Base-by-base conservation (phyloP, 805 yeast species). In the Yueomyces sinensis region DNA sequence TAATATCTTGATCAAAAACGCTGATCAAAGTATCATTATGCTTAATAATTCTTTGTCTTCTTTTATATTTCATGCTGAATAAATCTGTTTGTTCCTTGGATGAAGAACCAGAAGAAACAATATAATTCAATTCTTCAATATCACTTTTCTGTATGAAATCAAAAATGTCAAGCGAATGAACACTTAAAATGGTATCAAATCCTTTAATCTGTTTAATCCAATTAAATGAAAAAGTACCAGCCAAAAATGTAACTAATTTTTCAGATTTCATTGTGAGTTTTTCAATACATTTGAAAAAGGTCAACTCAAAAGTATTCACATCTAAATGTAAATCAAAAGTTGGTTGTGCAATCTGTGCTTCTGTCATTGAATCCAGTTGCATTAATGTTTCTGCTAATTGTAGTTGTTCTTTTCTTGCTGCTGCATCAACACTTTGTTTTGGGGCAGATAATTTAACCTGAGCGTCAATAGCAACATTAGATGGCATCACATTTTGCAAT, bases 1-100 rank as follows among this genome's bases (percentile, higher is more conserved):
- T 64, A 4, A 87, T 70, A 42, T 71, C 75, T 53, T 84, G 95
- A 47, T 87, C 95, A 52, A 68, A 77, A 0, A 79, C 75, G 40
- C 74, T 84, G 33, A 79, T 74, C 13, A 44, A 41, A 25, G 63
- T 65, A 2, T 65, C 64, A 19, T 72, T 62, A 33, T 68, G 67
- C 14, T 62, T 66, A 9, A 73, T 84, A 32, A 72, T 53, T 49
- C 93, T 63, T 49, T 72, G 78, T 0, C 61, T 58, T 43, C 89
- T 63, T 9, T 61, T 55, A 45, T 78, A 82, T 13, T 67, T 62
- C 22, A 86, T 62, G 25, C 62, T 65, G 47, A 86, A 74, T 35
- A 84, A 59, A 37, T 72, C 68, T 19, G 65, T 66, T 9, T 46
- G 50, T n/a, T 28, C 27, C 1, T 18, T 2, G n/a, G 30, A 24